phyloP scores from a whole-genome alignment of 306 rosid species.

The Cajanus cajan region DNA sequence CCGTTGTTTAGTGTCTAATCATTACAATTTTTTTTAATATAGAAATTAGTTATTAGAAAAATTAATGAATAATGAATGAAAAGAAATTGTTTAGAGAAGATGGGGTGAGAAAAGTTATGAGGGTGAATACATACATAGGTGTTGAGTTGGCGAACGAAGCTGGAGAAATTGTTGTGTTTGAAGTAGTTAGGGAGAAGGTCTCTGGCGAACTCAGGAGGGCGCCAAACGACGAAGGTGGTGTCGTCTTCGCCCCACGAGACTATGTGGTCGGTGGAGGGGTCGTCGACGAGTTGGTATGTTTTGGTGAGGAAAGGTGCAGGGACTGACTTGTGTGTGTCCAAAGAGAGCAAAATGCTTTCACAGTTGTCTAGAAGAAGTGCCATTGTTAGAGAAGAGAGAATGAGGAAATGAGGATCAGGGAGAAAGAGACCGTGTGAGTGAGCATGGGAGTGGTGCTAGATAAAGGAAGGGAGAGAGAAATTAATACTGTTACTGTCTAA shows the following conservation, averaged over 20 bases:
- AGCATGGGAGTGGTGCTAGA: constrained; percentile 12
- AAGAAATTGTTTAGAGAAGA: too few relatives aligned
- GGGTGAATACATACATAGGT: constrained; percentile 80
- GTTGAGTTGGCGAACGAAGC: constrained; percentile 98
- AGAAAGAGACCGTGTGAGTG: background rate
- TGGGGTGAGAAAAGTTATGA: too few relatives aligned
- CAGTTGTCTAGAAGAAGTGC: constrained; percentile 74
- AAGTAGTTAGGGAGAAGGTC: constrained; percentile 97
- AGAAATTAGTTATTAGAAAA: too few relatives aligned
- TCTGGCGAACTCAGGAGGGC: constrained; percentile 90
- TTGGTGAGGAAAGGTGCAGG: constrained; percentile 96
- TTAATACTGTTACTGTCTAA: constrained; percentile 29
- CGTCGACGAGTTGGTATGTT: constrained; percentile 93
- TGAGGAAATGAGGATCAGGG: background rate
- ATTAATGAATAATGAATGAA: too few relatives aligned
- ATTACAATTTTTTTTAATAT: too few relatives aligned
- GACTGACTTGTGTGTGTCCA: constrained; percentile 85
- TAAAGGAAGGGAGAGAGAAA: constrained; percentile 27
- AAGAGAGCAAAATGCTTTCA: constrained; percentile 74
- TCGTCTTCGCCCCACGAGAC: constrained; percentile 98
- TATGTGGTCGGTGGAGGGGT: constrained; percentile 83
- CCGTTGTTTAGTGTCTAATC: too few relatives aligned
- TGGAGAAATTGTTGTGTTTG: constrained; percentile 96
- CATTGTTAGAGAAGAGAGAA: constrained; percentile 38
- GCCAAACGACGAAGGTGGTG: constrained; percentile 94